Evolutionary conservation across 2,329 filamentous ascomycete species (phyloP).

Genomic region (Zasmidium angulare): DNA sequence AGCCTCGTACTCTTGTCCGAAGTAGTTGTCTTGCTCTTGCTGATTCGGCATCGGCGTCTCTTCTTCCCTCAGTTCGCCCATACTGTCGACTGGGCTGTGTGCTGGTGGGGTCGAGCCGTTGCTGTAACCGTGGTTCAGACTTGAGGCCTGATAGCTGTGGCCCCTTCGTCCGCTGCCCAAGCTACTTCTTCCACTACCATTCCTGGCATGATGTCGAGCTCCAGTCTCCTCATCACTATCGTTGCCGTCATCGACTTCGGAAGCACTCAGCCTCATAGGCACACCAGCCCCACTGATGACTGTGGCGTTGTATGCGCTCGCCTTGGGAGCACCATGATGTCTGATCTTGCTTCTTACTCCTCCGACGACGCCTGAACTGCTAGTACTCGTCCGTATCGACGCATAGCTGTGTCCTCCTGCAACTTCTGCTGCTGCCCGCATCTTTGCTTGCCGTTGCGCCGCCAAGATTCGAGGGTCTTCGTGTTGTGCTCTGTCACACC

Average conservation of each 20-base stretch:
- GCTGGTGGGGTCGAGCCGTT: slow-evolving; percentile 56
- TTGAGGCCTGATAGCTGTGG: slow-evolving; percentile 33
- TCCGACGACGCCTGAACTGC: slow-evolving; percentile 38
- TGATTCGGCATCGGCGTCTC: slow-evolving; percentile 47
- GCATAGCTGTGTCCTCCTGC: slow-evolving; percentile 56
- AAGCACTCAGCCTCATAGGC: slow-evolving; percentile 88
- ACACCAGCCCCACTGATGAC: slow-evolving; percentile 77
- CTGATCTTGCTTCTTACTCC: slow-evolving; percentile 80
- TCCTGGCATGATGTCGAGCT: slow-evolving; percentile 61
- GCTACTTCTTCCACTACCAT: slow-evolving; percentile 72
- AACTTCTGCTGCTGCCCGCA: slow-evolving; percentile 81
- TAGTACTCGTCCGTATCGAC: slow-evolving; percentile 30
- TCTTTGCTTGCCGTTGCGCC: slow-evolving; percentile 82
- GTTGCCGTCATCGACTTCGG: slow-evolving; percentile 79
- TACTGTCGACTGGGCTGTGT: slow-evolving; percentile 39
- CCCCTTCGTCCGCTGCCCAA: slow-evolving; percentile 45
- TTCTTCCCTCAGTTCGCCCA: slow-evolving; percentile 43
- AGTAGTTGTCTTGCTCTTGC: slow-evolving; percentile 42
- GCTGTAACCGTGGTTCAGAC: slow-evolving; percentile 40
- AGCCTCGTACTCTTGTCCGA: slow-evolving; percentile 40
- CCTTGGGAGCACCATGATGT: slow-evolving; percentile 77
- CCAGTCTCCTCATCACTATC: slow-evolving; percentile 73
- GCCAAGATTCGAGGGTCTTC: slow-evolving; percentile 84
- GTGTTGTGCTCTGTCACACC: slow-evolving; percentile 91
- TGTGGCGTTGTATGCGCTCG: slow-evolving; percentile 75